Conservation (phyloP, 2,329 filamentous ascomycete genomes). For the Capronia americana region DNA sequence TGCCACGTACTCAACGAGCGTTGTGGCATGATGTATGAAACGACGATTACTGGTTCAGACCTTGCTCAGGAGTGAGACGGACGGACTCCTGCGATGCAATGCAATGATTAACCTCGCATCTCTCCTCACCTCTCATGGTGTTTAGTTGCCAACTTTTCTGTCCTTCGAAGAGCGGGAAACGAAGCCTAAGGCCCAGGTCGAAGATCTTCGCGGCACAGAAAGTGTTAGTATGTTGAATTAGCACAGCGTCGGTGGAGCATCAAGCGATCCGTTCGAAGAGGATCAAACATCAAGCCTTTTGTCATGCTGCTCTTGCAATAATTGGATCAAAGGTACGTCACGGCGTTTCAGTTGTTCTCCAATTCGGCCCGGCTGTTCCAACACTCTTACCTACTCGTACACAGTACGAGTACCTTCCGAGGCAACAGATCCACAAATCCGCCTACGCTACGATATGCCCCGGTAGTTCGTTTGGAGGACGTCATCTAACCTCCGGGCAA, state of each 20-base stretch:
- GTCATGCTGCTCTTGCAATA: neutral
- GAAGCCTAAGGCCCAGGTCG: neutral
- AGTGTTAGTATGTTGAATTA: neutral
- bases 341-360: conserved; percentile 10
- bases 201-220: neutral
- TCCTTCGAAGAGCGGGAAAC: neutral
- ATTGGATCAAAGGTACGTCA: conserved; percentile 19
- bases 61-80: neutral
- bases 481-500: conserved; percentile 17
- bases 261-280: neutral
- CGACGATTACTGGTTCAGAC: neutral
- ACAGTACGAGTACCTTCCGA: neutral
- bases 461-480: neutral
- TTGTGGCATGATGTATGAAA: neutral
- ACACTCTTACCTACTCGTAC: neutral
- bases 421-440: conserved; percentile 8
- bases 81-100: conserved; percentile 3
- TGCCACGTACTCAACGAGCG: neutral
- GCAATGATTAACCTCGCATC: neutral
- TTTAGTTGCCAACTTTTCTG: neutral
- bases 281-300: neutral
- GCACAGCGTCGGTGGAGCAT: neutral
- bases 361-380: conserved; percentile 2
- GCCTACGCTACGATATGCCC: conserved; percentile 15
- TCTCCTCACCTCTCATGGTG: neutral